A percentile compares a stretch with the other conserved stretches of the same genome.
Conservation (phyloP, 106 monocot species). For the Phalaenopsis equestris region DNA sequence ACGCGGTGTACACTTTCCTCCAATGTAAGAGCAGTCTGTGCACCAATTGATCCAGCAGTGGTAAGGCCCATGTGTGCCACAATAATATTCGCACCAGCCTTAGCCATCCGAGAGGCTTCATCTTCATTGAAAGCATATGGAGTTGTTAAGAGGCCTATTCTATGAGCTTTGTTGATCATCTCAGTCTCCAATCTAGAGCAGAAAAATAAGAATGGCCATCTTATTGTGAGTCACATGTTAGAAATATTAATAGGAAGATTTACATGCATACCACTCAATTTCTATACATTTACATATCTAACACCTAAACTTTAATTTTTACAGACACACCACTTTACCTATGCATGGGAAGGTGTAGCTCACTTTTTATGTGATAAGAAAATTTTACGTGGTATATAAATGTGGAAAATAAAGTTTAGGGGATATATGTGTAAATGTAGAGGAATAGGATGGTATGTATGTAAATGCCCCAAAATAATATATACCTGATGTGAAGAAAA, state of each 20-base stretch:
- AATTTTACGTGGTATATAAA: too few species aligned
- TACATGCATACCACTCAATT: too few species aligned
- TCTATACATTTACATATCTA: too few species aligned
- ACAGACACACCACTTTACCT: too few species aligned
- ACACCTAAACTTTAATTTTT: too few species aligned
- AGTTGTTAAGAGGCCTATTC: slow-evolving; percentile 76
- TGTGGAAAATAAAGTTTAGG: too few species aligned
- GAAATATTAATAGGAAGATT: not conserved
- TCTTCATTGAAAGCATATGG: slow-evolving; percentile 81
- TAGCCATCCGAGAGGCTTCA: slow-evolving; percentile 75
- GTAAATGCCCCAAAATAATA: not conserved
- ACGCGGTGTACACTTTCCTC: slow-evolving; percentile 62
- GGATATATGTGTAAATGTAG: too few species aligned
- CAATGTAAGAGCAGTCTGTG: slow-evolving; percentile 66
- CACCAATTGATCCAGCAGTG: slow-evolving; percentile 79
- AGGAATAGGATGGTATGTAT: too few species aligned
- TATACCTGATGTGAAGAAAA: not conserved
- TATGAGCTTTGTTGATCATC: slow-evolving; percentile 88
- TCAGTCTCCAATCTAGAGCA: slow-evolving; percentile 76
- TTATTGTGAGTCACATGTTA: not conserved
- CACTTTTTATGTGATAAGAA: too few species aligned
- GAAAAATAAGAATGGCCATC: not conserved
- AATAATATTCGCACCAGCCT: slow-evolving; percentile 79
- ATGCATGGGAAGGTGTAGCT: too few species aligned
- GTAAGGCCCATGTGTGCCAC: slow-evolving; percentile 98